These are phyloP conservation scores for Pulveroboletus sp. DNA, from an alignment of 768 basidiomycete genomes.

Conservation along the genomic window DNA sequence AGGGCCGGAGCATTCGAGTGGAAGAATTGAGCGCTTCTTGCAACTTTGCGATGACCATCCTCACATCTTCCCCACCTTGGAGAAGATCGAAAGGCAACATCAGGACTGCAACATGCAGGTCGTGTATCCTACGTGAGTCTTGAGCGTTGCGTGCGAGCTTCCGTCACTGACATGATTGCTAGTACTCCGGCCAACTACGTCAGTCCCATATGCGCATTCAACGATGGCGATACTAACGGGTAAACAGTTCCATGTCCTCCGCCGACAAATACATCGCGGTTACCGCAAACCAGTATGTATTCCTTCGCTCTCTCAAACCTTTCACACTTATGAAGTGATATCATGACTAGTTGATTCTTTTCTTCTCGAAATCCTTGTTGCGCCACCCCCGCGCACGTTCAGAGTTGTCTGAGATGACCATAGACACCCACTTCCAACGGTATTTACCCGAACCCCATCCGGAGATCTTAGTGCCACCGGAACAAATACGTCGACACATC, in stretches of 20 bases:
- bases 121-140: constrained; percentile 86
- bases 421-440: constrained; percentile 87
- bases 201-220: not conserved
- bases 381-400: constrained; percentile 94
- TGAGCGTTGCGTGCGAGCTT: not conserved
- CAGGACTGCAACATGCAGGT: constrained; percentile 99
- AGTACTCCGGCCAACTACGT: constrained; percentile 95
- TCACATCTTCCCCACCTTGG: constrained; percentile 76
- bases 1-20: constrained; percentile 97
- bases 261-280: constrained; percentile 94
- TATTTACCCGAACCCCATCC: constrained; percentile 84
- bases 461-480: constrained; percentile 68
- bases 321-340: not conserved
- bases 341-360: constrained; percentile 66
- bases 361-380: constrained; percentile 96
- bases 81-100: constrained; percentile 92
- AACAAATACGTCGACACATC: constrained; percentile 88
- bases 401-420: constrained; percentile 80
- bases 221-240: constrained; percentile 11
- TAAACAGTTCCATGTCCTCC: constrained; percentile 86
- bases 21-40: constrained; percentile 91
- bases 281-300: constrained; percentile 88
- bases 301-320: not conserved
- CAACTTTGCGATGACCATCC: constrained; percentile 99
- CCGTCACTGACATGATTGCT: constrained; percentile 10